Percentiles rank a stretch among this genome's conserved stretches.
Evolutionary conservation across 2,329 filamentous ascomycete species (phyloP).

Genomic region (Claviceps africana): DNA sequence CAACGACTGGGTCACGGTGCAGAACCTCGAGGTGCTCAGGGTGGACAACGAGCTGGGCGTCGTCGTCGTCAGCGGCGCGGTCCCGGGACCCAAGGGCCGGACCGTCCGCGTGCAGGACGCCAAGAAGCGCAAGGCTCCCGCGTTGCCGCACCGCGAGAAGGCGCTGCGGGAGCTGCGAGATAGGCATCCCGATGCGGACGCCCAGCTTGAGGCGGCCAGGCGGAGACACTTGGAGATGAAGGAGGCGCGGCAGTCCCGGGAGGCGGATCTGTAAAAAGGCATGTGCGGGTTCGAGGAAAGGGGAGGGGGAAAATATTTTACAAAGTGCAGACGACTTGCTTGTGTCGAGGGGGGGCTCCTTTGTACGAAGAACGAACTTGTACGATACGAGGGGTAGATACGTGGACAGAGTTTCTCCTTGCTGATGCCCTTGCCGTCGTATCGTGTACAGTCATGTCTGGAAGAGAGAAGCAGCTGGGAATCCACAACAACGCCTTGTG

Average conservation of each 20-base stretch:
- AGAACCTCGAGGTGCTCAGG: conserved; percentile 81
- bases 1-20: conserved; percentile 71
- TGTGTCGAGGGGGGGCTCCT: not conserved
- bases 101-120: conserved; percentile 80
- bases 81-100: conserved; percentile 79
- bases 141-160: conserved; percentile 33
- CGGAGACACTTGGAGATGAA: conserved; percentile 40
- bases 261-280: conserved; percentile 9
- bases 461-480: not conserved
- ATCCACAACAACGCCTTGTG: not conserved
- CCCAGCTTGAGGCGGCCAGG: conserved; percentile 33
- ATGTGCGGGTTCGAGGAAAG: conserved; percentile 2
- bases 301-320: not conserved
- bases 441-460: not conserved
- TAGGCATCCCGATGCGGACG: conserved; percentile 32
- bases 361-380: not conserved
- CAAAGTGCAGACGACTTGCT: not conserved
- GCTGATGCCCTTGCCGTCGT: not conserved
- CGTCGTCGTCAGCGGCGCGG: conserved; percentile 72
- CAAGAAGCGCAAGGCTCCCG: conserved; percentile 61
- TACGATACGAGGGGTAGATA: not conserved
- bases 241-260: conserved; percentile 25
- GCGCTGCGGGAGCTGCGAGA: conserved; percentile 28
- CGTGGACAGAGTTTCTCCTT: not conserved
- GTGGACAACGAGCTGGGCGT: conserved; percentile 78